Percentiles rank a stretch among this genome's conserved stretches.
Conservation (phyloP, 345 rosid species). For the Diplotaxis tenuifolia region DNA sequence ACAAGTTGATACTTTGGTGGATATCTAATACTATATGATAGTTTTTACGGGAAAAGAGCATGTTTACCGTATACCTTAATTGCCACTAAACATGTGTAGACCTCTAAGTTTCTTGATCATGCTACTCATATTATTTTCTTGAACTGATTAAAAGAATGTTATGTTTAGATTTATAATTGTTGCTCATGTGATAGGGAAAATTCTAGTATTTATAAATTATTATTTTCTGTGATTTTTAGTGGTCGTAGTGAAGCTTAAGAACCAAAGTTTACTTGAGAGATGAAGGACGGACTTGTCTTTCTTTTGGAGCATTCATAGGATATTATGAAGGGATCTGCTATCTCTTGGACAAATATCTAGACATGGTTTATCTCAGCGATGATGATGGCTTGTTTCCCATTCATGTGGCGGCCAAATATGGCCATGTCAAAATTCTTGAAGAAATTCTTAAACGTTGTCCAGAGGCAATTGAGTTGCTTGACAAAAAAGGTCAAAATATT, state of each 20-base stretch:
- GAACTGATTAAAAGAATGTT: too few relatives aligned
- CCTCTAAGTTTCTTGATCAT: too few relatives aligned
- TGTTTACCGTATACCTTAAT: too few relatives aligned
- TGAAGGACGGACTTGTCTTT: conserved; percentile 23
- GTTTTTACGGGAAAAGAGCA: too few relatives aligned
- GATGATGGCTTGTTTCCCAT: neutral
- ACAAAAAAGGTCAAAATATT: conserved; percentile 9
- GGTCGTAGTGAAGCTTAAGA: neutral
- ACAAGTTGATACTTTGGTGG: too few relatives aligned
- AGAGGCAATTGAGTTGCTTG: neutral
- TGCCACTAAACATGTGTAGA: too few relatives aligned
- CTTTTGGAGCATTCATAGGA: conserved; percentile 2
- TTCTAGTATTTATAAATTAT: too few relatives aligned
- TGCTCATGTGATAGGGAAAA: too few relatives aligned
- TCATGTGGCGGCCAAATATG: neutral
- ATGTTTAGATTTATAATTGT: too few relatives aligned
- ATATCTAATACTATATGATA: too few relatives aligned
- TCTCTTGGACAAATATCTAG: neutral
- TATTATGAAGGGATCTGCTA: neutral
- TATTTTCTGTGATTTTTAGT: neutral
- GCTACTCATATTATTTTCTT: neutral
- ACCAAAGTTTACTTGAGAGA: conserved; percentile 1
- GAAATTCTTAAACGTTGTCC: conserved; percentile 10
- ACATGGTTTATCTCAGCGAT: neutral
- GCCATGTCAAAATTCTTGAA: neutral